Conservation (phyloP, 805 yeast genomes). For the Sporopachydermia quercuum region DNA sequence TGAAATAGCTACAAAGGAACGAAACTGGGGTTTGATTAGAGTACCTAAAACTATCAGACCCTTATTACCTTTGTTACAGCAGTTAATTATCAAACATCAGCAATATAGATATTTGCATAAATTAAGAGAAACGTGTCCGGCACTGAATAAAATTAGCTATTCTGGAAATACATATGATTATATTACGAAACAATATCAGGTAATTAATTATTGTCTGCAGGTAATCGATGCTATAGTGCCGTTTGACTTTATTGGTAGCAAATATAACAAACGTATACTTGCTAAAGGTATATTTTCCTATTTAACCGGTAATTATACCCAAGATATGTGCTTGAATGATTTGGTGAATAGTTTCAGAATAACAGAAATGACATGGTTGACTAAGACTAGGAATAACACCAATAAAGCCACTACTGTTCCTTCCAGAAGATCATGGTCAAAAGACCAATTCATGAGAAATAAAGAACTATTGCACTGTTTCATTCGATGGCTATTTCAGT, state of each 20-base stretch:
- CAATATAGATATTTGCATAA: background rate
- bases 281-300: background rate
- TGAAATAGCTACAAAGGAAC: too few species aligned
- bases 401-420: too few species aligned
- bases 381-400: constrained; percentile 15
- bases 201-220: background rate
- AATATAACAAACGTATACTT: background rate
- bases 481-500: constrained; percentile 41
- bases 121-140: background rate
- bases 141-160: background rate
- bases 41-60: background rate
- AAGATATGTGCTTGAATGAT: constrained; percentile 18
- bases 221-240: background rate
- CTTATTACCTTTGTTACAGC: background rate
- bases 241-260: background rate
- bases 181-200: background rate
- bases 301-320: background rate
- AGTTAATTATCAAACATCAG: background rate
- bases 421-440: too few species aligned
- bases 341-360: constrained; percentile 24
- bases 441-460: constrained; percentile 28
- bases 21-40: too few species aligned
- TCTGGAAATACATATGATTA: background rate
- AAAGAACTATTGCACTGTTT: constrained; percentile 24
- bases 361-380: constrained; percentile 42